A percentile compares a stretch with the other conserved stretches of the same genome.
phyloP scores from a whole-genome alignment of 2,329 filamentous ascomycete species.

The Colletotrichum lentis region DNA sequence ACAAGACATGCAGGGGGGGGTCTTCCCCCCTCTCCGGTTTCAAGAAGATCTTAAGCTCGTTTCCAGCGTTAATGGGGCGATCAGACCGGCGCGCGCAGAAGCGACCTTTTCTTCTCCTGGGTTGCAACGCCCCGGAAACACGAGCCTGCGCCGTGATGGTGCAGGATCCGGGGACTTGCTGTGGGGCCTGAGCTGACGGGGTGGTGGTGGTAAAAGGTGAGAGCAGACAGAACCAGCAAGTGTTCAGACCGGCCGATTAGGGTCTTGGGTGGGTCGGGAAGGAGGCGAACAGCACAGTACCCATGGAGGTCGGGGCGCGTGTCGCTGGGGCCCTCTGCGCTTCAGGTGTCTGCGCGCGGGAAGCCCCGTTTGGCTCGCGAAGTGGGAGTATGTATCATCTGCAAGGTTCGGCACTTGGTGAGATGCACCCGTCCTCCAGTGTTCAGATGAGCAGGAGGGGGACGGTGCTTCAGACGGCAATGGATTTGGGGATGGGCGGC shows the following conservation, averaged over 20 bases:
- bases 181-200: slow-evolving; percentile 24
- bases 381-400: slow-evolving; percentile 19
- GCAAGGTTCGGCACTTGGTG: slow-evolving; percentile 37
- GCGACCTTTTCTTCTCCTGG: neutral
- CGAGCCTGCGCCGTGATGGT: slow-evolving; percentile 1
- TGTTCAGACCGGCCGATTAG: neutral
- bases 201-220: too few species aligned
- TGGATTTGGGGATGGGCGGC: neutral
- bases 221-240: too few species aligned
- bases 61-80: neutral
- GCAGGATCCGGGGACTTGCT: slow-evolving; percentile 20
- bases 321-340: slow-evolving; percentile 8
- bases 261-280: neutral
- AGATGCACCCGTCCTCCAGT: neutral
- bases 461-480: slow-evolving; percentile 7
- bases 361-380: slow-evolving; percentile 23
- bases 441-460: slow-evolving; percentile 4
- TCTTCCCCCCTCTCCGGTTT: slow-evolving; percentile 31
- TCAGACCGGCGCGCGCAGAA: slow-evolving; percentile 22
- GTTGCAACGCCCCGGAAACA: neutral
- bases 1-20: slow-evolving; percentile 25
- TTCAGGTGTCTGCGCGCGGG: neutral
- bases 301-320: slow-evolving; percentile 22
- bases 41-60: slow-evolving; percentile 9
- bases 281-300: slow-evolving; percentile 20